Evolutionary conservation across 345 rosid genomes (phyloP).

Genomic region (Mallotus nudiflorus): DNA sequence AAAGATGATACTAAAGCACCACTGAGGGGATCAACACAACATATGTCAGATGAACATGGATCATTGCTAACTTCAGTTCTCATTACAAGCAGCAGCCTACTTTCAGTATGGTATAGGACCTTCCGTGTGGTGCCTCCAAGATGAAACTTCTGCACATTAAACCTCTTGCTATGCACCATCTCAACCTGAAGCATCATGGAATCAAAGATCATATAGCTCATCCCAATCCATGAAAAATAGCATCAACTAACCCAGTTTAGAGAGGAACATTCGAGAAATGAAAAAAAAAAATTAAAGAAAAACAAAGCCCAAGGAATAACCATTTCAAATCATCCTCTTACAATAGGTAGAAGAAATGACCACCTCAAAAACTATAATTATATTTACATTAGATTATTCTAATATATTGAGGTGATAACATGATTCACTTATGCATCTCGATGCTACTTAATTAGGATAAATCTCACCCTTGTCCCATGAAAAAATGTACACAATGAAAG

Average conservation of each 20-base stretch:
- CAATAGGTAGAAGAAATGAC: background rate
- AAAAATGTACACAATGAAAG: background rate
- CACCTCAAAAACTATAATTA: background rate
- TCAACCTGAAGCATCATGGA: conserved; percentile 63
- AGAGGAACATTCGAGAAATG: conserved; percentile 10
- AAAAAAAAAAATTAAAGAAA: background rate
- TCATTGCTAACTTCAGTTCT: conserved; percentile 73
- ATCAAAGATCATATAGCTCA: conserved; percentile 21
- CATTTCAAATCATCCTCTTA: background rate
- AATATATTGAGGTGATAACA: background rate
- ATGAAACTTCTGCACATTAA: conserved; percentile 89
- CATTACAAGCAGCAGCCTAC: conserved; percentile 83
- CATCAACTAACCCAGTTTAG: conserved; percentile 4
- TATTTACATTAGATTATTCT: background rate
- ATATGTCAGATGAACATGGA: conserved; percentile 74
- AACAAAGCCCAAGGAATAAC: background rate
- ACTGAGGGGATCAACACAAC: conserved; percentile 81
- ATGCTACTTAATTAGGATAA: background rate
- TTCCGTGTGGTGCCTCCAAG: conserved; percentile 94
- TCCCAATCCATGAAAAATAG: conserved; percentile 11
- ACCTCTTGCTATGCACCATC: conserved; percentile 85
- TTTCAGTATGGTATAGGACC: conserved; percentile 88
- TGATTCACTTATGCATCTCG: conserved; percentile 2
- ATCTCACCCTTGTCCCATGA: background rate
- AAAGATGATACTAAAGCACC: conserved; percentile 69